Conservation (phyloP, 345 rosid species). For the Turritis glabra region DNA sequence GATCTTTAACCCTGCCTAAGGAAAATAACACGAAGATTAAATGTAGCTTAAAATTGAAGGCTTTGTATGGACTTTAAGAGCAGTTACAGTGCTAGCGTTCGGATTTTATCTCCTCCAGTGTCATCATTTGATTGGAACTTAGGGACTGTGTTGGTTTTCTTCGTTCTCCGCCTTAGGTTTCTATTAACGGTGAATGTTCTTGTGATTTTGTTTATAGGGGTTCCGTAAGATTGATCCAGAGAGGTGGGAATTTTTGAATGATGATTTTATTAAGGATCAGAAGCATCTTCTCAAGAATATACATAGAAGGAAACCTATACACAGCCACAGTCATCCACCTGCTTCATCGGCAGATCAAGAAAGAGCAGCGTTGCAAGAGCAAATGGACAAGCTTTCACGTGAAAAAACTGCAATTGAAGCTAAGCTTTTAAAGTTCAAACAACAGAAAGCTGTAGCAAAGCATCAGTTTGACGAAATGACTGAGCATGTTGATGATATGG, state of each 20-base stretch:
- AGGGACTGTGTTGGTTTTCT: neutral
- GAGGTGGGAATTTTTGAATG: constrained; percentile 92
- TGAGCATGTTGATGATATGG: constrained; percentile 55
- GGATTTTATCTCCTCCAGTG: neutral
- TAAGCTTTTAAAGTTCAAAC: constrained; percentile 51
- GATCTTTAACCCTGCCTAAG: neutral
- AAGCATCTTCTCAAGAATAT: constrained; percentile 91
- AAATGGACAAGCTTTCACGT: constrained; percentile 64
- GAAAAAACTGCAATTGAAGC: constrained; percentile 75
- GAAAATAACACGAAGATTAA: neutral
- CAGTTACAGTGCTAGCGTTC: too few relatives aligned
- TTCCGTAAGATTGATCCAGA: constrained; percentile 91
- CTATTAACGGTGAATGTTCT: neutral
- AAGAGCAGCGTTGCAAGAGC: constrained; percentile 66
- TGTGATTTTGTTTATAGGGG: constrained; percentile 53
- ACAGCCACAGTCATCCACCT: constrained; percentile 86
- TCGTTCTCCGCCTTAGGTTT: neutral
- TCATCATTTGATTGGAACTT: neutral
- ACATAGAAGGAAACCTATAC: constrained; percentile 83
- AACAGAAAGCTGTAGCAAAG: constrained; percentile 61
- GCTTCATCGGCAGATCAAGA: constrained; percentile 56
- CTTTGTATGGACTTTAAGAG: neutral
- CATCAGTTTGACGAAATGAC: constrained; percentile 61
- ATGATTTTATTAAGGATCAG: constrained; percentile 79
- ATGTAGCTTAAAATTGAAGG: neutral